Conservation (phyloP, 148 eudicot genomes). For the Persicaria maculosa region DNA sequence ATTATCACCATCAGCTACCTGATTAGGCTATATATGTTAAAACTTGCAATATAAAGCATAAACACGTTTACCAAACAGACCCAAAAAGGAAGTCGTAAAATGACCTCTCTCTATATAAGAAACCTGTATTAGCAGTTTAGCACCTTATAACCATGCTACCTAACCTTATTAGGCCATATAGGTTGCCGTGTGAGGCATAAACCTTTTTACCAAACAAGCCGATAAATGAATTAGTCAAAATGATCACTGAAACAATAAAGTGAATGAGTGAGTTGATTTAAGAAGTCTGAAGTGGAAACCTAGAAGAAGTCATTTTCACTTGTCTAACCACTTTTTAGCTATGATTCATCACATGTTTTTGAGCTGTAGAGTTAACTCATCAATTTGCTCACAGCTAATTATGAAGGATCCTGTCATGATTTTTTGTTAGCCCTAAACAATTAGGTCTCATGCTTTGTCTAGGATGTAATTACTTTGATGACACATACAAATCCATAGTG, state of each 20-base stretch:
- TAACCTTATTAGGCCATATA: too few species aligned
- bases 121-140: too few species aligned
- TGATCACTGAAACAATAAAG: neutral
- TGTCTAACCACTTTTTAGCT: neutral
- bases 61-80: neutral
- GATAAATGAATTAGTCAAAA: neutral
- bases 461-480: neutral
- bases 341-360: neutral
- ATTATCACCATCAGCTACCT: too few species aligned
- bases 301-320: neutral
- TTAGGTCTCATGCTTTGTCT: neutral
- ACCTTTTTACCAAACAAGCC: too few species aligned
- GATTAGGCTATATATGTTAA: too few species aligned
- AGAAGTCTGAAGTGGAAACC: neutral
- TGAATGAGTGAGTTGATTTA: neutral
- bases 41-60: too few species aligned
- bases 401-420: neutral
- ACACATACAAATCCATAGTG: conserved; percentile 1
- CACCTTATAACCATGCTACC: too few species aligned
- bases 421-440: neutral
- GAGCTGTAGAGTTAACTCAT: neutral
- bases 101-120: too few species aligned
- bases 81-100: neutral
- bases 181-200: too few species aligned
- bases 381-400: neutral